Evolutionary conservation across 768 basidiomycete genomes (phyloP).

Genomic region (Hydnomerulius pinastri): DNA sequence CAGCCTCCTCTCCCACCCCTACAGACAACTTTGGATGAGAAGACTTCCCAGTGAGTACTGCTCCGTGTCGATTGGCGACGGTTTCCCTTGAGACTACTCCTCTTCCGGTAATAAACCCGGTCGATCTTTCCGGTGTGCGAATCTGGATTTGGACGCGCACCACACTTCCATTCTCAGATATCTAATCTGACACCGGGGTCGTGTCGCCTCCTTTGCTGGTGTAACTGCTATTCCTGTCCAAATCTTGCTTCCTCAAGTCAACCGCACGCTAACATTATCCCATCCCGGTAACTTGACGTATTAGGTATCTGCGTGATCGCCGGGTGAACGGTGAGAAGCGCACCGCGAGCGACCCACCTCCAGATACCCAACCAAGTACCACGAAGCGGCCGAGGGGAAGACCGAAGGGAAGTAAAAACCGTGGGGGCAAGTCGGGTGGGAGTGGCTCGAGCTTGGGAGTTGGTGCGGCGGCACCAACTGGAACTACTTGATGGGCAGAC

Average conservation of each 20-base stretch:
- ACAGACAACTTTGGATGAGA: constrained; percentile 76
- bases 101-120: constrained; percentile 6
- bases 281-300: constrained; percentile 8
- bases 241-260: constrained; percentile 1
- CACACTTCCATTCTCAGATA: neutral
- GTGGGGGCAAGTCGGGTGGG: constrained; percentile 21
- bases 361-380: constrained; percentile 30
- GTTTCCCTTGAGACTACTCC: constrained; percentile 5
- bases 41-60: constrained; percentile 48
- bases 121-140: neutral
- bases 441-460: constrained; percentile 7
- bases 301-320: constrained; percentile 64
- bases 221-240: constrained; percentile 3
- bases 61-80: constrained; percentile 11
- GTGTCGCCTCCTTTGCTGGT: neutral
- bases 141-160: constrained; percentile 6
- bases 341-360: constrained; percentile 21
- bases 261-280: constrained; percentile 17
- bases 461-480: constrained; percentile 6
- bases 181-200: neutral
- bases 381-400: constrained; percentile 63
- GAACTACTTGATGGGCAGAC: neutral
- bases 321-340: constrained; percentile 52
- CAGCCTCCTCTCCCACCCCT: constrained; percentile 72
- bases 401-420: constrained; percentile 72